Evolutionary conservation across 805 yeast species (phyloP), one percentile per base, ranked within the genome.

Genomic region (Metschnikowia lochheadii): DNA sequence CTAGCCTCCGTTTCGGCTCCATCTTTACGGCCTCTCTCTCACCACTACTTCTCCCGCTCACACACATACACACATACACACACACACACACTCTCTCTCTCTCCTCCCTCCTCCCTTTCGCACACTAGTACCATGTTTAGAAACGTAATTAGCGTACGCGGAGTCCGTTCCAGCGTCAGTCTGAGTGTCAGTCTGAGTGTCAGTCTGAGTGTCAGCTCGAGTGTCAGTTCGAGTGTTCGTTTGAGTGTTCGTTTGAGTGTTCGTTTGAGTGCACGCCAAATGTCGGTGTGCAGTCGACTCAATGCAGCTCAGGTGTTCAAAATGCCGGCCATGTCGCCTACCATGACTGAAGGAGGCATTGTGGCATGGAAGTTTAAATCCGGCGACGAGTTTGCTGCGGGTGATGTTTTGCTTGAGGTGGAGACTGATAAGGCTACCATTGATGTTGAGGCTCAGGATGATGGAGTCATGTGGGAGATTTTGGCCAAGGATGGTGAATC

Each of bases 271-370:
- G 36, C 52, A 21, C 54, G 63, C 11, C 62, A 66, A 48, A 65
- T 80, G 57, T 73, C 70, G 53, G 46, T 55, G 14, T 53, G 66
- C n/a, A 49, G 57, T 11, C 45, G 50, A 5, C 55, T 56, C 44
- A 40, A 48, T 38, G 77, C 70, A 2, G 82, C 79, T 4, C 63
- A 72, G 18, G 68, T 74, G 35, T 89, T 89, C 72, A 83, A 77
- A 48, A 92, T 92, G 98, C 99, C 99, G 3, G 97, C 99, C 23
- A 89, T 92, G 97, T 91, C 97, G 5, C 99, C 99, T 40, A 92
- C 99, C 6, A 92, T 92, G 99, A 89, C 90, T 31, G 88, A 84
- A 64, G 99, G 99, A 38, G 97, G 96, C 5, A 80, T 92, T 56
- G 88, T 89, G 11, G 77, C 82, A 49, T 92, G 99, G 99, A 87